These are phyloP conservation scores for Clohesyomyces aquaticus DNA, from an alignment of 495 filamentous ascomycete species.

Conservation along the genomic window DNA sequence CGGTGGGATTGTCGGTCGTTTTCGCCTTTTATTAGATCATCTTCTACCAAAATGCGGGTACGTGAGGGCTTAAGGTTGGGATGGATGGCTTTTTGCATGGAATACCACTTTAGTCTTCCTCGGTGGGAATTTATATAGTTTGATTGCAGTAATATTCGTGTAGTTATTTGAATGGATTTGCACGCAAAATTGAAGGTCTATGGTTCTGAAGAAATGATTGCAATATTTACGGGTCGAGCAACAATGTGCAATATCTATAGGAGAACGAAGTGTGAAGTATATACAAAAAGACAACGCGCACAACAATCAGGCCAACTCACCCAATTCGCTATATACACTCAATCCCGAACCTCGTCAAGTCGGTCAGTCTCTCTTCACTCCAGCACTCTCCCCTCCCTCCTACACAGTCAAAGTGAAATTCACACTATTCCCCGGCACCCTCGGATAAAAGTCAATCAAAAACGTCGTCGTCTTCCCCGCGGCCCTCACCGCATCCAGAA, in stretches of 20 bases:
- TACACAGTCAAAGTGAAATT: constrained; percentile 55
- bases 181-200: background rate
- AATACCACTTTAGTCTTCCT: background rate
- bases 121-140: no score
- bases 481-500: constrained; percentile 53
- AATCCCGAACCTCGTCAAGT: no score
- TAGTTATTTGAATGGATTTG: no score
- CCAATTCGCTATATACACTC: no score
- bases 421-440: constrained; percentile 50
- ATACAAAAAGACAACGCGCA: no score
- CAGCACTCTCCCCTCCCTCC: background rate
- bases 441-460: constrained; percentile 59
- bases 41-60: no score
- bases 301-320: no score
- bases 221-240: background rate
- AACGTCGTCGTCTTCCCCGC: constrained; percentile 54
- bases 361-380: no score
- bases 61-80: no score
- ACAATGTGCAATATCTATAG: background rate
- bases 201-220: background rate
- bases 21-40: no score
- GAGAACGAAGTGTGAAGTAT: no score
- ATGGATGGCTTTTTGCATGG: background rate
- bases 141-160: background rate
- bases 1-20: no score